phyloP scores from a whole-genome alignment of 441 rosid species.

The Breynia disticha region DNA sequence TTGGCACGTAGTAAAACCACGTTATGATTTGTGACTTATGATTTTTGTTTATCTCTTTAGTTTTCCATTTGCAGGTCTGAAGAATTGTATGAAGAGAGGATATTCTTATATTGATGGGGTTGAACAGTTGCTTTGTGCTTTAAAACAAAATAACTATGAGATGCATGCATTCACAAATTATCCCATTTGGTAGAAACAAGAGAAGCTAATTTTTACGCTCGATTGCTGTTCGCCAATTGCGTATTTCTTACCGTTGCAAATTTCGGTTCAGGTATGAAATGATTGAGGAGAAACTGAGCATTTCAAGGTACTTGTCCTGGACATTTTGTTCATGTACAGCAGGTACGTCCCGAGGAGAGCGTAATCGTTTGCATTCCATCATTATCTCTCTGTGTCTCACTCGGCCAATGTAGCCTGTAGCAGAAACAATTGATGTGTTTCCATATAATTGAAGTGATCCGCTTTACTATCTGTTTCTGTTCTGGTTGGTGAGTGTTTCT shows the following conservation, averaged over 20 bases:
- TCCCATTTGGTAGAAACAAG: slow-evolving; percentile 55
- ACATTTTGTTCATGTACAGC: slow-evolving; percentile 69
- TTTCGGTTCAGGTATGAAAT: slow-evolving; percentile 46
- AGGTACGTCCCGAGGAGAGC: slow-evolving; percentile 51
- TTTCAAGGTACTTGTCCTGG: slow-evolving; percentile 79
- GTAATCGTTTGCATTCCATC: no score
- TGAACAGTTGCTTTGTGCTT: slow-evolving; percentile 48
- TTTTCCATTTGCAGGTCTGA: slow-evolving; percentile 42
- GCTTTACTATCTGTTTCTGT: neutral
- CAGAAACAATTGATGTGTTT: no score
- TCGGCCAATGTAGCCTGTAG: no score
- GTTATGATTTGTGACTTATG: slow-evolving; percentile 2
- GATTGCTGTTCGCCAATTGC: slow-evolving; percentile 11
- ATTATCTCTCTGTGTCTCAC: no score
- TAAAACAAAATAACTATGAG: slow-evolving; percentile 51
- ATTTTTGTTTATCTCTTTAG: slow-evolving; percentile 3
- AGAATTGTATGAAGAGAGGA: slow-evolving; percentile 59
- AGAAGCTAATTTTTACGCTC: slow-evolving; percentile 1
- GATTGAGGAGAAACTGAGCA: slow-evolving; percentile 63
- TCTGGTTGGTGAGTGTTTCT: neutral
- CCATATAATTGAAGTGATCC: no score
- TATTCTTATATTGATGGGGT: slow-evolving; percentile 70
- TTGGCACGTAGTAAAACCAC: neutral
- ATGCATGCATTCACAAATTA: slow-evolving; percentile 94
- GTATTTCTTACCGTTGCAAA: slow-evolving; percentile 2